Base-by-base conservation (phyloP, 257 asterid species). In the Solanum chilense region DNA sequence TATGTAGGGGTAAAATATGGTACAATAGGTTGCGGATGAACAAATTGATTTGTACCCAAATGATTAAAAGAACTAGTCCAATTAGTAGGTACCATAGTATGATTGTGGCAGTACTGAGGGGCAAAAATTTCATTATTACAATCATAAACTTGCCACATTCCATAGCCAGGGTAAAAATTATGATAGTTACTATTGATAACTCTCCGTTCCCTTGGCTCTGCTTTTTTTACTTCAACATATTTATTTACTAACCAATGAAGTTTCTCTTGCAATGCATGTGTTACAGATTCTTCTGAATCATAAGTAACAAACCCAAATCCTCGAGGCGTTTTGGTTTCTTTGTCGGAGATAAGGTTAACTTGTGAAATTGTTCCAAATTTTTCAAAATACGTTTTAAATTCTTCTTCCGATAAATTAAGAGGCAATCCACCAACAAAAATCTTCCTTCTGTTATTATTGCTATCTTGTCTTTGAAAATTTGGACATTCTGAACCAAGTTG, bases 371-470 rank as follows among this genome's bases (percentile, higher is more conserved):
- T 66, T 9, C 90, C 91, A 68, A 60, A 90, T 5, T 18, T n/a
- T 39, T 69, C 83, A 44, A 90, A 88, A 8, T 83, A 86, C 9
- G 9, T 16, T 47, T 31, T 81, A 6, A 88, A 78, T 2, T 84
- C 89, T 44, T 86, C 64, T 12, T 37, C 33, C 4, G 82, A 42
- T 29, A 88, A 27, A 76, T 4, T 7, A 0, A 18, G 5, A 31
- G 90, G 90, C 77, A 86, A 69, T 29, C 92, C 92, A 35, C 92
- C 90, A 11, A 90, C 89, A 76, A 88, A 90, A 29, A 88, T 44
- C 47, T 87, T 90, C 42, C 81, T 88, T 33, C 15, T 41, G n/a
- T 44, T 41, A 41, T 11, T 1, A 25, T 31, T 20, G 7, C 56
- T 47, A 70, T 3, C 5, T 8, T 31, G n/a, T 1, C 44, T 18